Evolutionary conservation across 1,284 basidiomycete species (phyloP), one percentile per base, ranked within the genome.

Genomic region (Ustilago lituana): DNA sequence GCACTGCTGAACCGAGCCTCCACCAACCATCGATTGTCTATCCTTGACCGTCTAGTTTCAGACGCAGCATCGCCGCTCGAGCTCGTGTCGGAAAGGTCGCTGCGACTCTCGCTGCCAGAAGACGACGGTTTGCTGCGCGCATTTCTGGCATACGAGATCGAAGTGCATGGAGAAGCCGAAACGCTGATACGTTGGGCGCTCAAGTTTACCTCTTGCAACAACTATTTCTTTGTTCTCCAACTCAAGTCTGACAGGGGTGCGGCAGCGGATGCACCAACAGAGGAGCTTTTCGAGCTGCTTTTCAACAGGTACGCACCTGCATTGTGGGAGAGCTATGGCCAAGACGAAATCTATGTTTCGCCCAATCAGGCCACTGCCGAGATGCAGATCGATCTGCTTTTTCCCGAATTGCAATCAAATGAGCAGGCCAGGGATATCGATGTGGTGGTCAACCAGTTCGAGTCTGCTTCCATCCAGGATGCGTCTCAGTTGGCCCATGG

Each of bases 111-210:
- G 1, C 46, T 57, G 2, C 57, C 71, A 9, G 48, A 66, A 6
- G 75, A 77, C 43, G 63, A 63, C 15, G 68, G 44, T 22, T 51
- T 77, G 19, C 54, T 79, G 17, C 38, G 59, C 11, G 57, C 56
- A 11, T 54, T 79, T 17, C 60, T 78, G n/a, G 52, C 53, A 0
- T 36, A 56, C 43, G 67, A 76, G 20, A 49, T 63, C 15, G 24
- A 45, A 10, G 41, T 46, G 3, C 31, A 45, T 1, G 62, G 58
- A 11, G 50, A 69, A 33, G 63, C 72, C 22, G 61, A 59, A 2
- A 49, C 62, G 9, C 43, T 67, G 0, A 41, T 51, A 2, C 41
- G 33, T 11, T 77, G 73, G 71, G 56, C 53, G 9, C 40, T 48
- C 26, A 47, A 56, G n/a, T 51, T 79, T 19, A 76, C 77, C 5